phyloP scores from a whole-genome alignment of 202 grass and related monocot species.

The Carex arenaria region DNA sequence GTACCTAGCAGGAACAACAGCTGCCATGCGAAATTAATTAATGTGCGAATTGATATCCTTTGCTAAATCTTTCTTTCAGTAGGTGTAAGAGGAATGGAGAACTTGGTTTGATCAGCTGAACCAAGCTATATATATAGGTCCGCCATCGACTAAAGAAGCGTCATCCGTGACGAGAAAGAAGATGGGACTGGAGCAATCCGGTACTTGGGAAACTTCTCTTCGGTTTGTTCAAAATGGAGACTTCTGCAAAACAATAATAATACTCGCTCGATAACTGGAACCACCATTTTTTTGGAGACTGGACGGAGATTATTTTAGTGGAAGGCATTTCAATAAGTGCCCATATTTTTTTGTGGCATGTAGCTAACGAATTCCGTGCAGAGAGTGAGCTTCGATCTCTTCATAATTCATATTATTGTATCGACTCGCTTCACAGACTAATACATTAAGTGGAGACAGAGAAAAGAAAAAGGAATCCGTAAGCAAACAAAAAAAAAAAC shows the following conservation, averaged over 20 bases:
- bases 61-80: not conserved
- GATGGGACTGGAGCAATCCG: too few species aligned
- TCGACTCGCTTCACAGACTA: not conserved
- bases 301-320: too few species aligned
- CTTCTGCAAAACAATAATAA: too few species aligned
- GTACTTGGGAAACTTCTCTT: not conserved
- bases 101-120: not conserved
- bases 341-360: not conserved
- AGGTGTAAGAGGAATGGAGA: not conserved
- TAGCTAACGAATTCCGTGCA: not conserved
- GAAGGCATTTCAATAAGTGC: too few species aligned
- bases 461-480: not conserved
- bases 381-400: not conserved
- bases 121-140: not conserved
- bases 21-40: constrained; percentile 16
- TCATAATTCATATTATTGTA: too few species aligned
- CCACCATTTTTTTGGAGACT: not conserved
- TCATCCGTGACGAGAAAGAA: not conserved
- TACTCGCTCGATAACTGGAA: not conserved
- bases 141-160: not conserved
- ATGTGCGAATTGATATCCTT: not conserved
- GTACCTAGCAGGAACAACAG: not conserved
- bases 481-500: not conserved
- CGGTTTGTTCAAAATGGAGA: not conserved
- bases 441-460: not conserved